phyloP scores from a whole-genome alignment of 2,329 filamentous ascomycete species.

The Metarhizium robertsii region DNA sequence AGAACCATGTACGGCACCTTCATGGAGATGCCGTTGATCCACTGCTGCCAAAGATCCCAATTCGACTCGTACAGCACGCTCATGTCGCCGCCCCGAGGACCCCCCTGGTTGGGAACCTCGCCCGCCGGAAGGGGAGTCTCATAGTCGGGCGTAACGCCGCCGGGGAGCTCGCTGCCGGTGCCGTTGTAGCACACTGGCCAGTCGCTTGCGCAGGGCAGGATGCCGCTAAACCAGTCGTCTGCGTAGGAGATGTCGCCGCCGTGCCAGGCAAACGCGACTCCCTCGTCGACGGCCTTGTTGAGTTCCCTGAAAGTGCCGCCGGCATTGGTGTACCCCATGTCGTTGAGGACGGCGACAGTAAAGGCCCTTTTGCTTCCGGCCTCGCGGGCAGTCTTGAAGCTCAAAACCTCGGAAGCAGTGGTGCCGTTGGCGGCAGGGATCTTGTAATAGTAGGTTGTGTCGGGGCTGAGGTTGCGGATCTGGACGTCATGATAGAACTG shows the following conservation, averaged over 20 bases:
- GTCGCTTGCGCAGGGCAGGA: slow-evolving; percentile 34
- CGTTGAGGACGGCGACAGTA: slow-evolving; percentile 37
- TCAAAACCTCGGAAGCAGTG: slow-evolving; percentile 33
- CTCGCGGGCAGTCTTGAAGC: slow-evolving; percentile 33
- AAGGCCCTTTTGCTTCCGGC: slow-evolving; percentile 23
- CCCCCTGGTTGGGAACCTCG: slow-evolving; percentile 34
- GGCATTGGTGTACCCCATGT: slow-evolving; percentile 43
- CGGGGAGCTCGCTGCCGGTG: slow-evolving; percentile 28
- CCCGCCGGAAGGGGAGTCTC: slow-evolving; percentile 33
- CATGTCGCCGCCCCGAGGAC: slow-evolving; percentile 37
- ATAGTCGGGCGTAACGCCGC: slow-evolving; percentile 30
- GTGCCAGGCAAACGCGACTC: slow-evolving; percentile 41
- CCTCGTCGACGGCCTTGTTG: slow-evolving; percentile 28
- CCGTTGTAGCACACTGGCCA: slow-evolving; percentile 46
- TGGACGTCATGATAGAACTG: slow-evolving; percentile 43
- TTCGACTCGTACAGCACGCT: slow-evolving; percentile 39
- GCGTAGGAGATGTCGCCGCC: slow-evolving; percentile 42
- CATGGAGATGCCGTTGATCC: slow-evolving; percentile 30
- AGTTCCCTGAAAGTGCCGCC: slow-evolving; percentile 36
- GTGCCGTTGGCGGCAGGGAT: slow-evolving; percentile 39
- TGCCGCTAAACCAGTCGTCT: slow-evolving; percentile 41
- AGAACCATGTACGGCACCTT: slow-evolving; percentile 40
- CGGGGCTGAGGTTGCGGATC: slow-evolving; percentile 28
- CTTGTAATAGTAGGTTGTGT: slow-evolving; percentile 41
- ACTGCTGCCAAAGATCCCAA: slow-evolving; percentile 40